A percentile compares a stretch with the other conserved stretches of the same genome.
Conservation (phyloP, 257 asterid genomes). For the Ocimum tenuiflorum region DNA sequence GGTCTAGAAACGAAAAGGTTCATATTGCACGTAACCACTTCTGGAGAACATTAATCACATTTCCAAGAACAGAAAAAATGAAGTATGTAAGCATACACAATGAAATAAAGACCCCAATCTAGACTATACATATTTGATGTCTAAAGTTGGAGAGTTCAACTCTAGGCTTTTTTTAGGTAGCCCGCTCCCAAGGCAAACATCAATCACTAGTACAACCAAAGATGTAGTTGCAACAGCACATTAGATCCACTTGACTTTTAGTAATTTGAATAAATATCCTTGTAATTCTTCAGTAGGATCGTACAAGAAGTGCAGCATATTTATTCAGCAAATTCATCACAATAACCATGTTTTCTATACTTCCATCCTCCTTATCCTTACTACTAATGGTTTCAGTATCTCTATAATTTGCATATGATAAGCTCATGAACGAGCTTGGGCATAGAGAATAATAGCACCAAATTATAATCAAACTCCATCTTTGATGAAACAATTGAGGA, state of each 20-base stretch:
- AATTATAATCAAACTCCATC: neutral
- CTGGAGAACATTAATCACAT: neutral
- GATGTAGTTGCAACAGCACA: neutral
- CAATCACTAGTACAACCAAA: neutral
- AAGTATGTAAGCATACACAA: neutral
- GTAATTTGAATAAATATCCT: neutral
- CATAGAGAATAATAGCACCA: neutral
- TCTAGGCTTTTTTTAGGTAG: too few species aligned
- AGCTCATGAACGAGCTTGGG: neutral
- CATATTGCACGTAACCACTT: neutral
- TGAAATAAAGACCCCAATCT: neutral
- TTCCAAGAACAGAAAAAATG: neutral
- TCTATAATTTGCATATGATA: neutral
- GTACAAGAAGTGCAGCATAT: constrained; percentile 2
- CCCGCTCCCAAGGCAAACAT: neutral
- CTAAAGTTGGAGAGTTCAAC: neutral
- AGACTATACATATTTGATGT: neutral
- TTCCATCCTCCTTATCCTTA: constrained; percentile 13
- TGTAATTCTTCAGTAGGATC: neutral
- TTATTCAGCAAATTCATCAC: neutral
- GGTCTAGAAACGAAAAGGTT: neutral
- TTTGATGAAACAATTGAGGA: neutral
- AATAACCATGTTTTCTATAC: neutral
- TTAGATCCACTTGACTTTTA: neutral
- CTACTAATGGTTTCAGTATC: neutral